phyloP scores from a whole-genome alignment of 805 yeast species.

The Maudiozyma turicensis region DNA sequence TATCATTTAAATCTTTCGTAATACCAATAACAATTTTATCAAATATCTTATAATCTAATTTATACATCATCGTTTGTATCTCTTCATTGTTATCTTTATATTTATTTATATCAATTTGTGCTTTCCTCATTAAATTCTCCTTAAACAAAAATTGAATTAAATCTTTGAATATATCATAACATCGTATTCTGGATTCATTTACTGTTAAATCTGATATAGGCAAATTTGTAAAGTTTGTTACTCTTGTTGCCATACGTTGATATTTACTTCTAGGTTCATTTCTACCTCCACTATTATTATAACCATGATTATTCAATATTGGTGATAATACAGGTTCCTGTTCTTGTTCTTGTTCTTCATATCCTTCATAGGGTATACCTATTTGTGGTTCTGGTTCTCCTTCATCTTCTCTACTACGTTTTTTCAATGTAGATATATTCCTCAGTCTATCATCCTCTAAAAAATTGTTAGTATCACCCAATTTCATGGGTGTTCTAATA shows the following conservation, averaged over 20 bases:
- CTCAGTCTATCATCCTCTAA: no score
- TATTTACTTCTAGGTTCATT: neutral
- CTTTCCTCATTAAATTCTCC: constrained; percentile 19
- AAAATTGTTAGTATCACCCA: neutral
- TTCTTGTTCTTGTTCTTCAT: no score
- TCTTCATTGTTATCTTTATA: constrained; percentile 3
- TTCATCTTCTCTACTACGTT: no score
- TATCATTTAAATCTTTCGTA: constrained; percentile 20
- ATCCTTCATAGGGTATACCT: neutral
- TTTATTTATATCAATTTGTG: constrained; percentile 14
- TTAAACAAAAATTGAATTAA: constrained; percentile 15
- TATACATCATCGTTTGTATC: constrained; percentile 14
- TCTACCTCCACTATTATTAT: neutral
- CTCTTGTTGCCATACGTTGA: neutral
- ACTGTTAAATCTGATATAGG: constrained; percentile 20
- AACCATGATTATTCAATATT: neutral
- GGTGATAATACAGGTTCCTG: neutral
- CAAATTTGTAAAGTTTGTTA: constrained; percentile 9
- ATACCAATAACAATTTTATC: constrained; percentile 12
- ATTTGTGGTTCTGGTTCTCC: no score
- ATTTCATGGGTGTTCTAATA: constrained; percentile 11
- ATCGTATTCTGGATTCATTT: constrained; percentile 8
- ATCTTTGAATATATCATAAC: constrained; percentile 13
- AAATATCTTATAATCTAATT: constrained; percentile 22
- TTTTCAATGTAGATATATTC: no score